Evolutionary conservation across 1,139 yeast species (phyloP), one percentile per base, ranked within the genome.

Genomic region (Insectozyma bohioensis): DNA sequence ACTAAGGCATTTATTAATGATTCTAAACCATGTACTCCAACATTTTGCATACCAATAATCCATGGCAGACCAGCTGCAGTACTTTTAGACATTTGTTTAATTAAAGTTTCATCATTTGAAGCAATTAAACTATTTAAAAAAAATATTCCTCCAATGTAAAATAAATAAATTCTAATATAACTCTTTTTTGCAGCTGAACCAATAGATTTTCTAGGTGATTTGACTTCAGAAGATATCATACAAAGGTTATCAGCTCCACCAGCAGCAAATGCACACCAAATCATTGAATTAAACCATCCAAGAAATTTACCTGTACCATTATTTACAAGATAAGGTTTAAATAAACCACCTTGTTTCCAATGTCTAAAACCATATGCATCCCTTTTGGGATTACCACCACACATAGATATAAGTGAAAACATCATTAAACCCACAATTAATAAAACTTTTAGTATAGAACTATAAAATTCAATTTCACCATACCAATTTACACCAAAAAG

Each of bases 171-270:
- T 32, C 70, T 43, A 31, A 61, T 49, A 41, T 61, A 63, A 2
- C 65, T 53, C 42, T 66, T 54, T 41, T 49, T 56, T 20, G 65
- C 64, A 8, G 67, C 67, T 41, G 52, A 40, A 1, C 63, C 60
- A 20, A 64, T 58, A 20, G 48, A 53, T 28, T 50, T 58, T 34
- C 71, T 48, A 9, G 69, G 69, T 30, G 52, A 47, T 15, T 48
- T 34, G 16, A 62, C 54, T 45, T 64, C 71, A 24, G 63, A 56
- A 9, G 67, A 50, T 33, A 61, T 51, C 52, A 61, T 47, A 5
- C 58, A 63, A 36, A 63, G 49, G 29, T 61, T 43, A 40, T 69
- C 67, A 3, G 73, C 64, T 2, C 76, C 76, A 11, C 68, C 63
- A 41, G 71, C 71, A 17, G 66, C 51, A 37, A 62, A 64, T 4